Evolutionary conservation across 495 filamentous ascomycete species (phyloP).

Genomic region (Penicillium roqueforti): DNA sequence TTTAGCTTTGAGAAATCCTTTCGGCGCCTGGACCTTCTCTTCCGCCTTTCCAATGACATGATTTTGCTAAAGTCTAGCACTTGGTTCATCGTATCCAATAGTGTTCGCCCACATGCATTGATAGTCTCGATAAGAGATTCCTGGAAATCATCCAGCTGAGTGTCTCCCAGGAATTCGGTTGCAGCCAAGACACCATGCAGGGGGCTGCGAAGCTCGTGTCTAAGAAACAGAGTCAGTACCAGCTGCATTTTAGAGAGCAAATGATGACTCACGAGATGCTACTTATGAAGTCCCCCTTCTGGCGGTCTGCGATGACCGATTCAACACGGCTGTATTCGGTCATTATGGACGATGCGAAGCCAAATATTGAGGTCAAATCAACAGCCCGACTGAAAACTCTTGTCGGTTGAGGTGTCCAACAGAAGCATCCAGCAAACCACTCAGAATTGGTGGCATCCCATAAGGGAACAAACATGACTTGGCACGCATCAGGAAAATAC

Average conservation of each 20-base stretch:
- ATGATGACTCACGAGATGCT: too few relatives aligned
- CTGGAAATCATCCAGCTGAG: constrained; percentile 27
- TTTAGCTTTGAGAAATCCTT: constrained; percentile 3
- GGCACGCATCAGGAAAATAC: constrained; percentile 24
- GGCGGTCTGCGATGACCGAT: constrained; percentile 34
- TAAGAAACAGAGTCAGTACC: too few relatives aligned
- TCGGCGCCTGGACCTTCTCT: constrained; percentile 1
- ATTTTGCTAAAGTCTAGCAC: constrained; percentile 22
- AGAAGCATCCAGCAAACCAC: constrained; percentile 59
- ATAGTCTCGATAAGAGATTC: constrained; percentile 58
- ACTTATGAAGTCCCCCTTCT: constrained; percentile 68
- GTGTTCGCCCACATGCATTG: constrained; percentile 59
- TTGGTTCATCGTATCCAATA: constrained; percentile 50
- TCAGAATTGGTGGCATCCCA: constrained; percentile 57
- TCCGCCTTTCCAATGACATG: constrained; percentile 11
- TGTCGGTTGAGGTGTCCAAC: constrained; percentile 44
- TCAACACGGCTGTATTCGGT: constrained; percentile 58
- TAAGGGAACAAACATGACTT: constrained; percentile 43
- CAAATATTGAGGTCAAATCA: constrained; percentile 52
- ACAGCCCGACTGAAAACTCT: constrained; percentile 37
- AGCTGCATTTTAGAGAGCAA: too few relatives aligned
- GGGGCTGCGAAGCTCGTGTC: constrained; percentile 70
- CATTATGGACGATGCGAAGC: constrained; percentile 64
- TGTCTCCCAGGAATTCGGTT: constrained; percentile 48
- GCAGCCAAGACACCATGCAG: constrained; percentile 64